Evolutionary conservation across 192 early-diverging fungal species (phyloP).

Genomic region (Umbelopsis sp.): DNA sequence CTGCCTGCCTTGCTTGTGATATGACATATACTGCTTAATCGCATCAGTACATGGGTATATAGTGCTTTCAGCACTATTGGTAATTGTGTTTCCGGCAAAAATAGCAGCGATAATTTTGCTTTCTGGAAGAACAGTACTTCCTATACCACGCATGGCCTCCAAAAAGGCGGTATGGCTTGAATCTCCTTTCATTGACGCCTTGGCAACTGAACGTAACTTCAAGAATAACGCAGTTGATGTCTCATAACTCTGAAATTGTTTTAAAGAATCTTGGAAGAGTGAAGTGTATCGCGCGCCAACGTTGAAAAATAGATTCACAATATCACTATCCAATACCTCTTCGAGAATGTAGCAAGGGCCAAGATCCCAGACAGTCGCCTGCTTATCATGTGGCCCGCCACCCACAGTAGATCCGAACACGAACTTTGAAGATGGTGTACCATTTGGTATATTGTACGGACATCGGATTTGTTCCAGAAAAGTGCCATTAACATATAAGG

Average conservation of each 20-base stretch:
- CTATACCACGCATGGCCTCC: slow-evolving; percentile 54
- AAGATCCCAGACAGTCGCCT: slow-evolving; percentile 58
- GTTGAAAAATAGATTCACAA: slow-evolving; percentile 62
- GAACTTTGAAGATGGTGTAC: slow-evolving; percentile 35
- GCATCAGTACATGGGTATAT: slow-evolving; percentile 28
- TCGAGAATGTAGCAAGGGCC: slow-evolving; percentile 68
- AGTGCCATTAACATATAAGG: slow-evolving; percentile 65
- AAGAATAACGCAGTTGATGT: slow-evolving; percentile 58
- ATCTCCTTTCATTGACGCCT: slow-evolving; percentile 27
- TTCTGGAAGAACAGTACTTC: slow-evolving; percentile 54
- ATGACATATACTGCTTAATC: slow-evolving; percentile 37
- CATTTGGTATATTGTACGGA: slow-evolving; percentile 45
- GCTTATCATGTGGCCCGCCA: not conserved
- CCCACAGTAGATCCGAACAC: not conserved
- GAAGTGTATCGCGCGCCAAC: slow-evolving; percentile 66
- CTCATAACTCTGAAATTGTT: slow-evolving; percentile 71
- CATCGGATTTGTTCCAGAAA: slow-evolving; percentile 59
- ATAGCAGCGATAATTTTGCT: slow-evolving; percentile 68
- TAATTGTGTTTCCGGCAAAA: slow-evolving; percentile 53
- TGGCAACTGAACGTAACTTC: slow-evolving; percentile 40
- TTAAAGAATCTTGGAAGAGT: slow-evolving; percentile 65
- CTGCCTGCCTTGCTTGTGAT: slow-evolving; percentile 19
- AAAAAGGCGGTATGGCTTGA: slow-evolving; percentile 55
- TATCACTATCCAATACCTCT: slow-evolving; percentile 62
- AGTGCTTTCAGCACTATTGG: not conserved